Base-by-base conservation (phyloP, 2,329 filamentous ascomycete genomes). In the Dichotomopilus funicola region DNA sequence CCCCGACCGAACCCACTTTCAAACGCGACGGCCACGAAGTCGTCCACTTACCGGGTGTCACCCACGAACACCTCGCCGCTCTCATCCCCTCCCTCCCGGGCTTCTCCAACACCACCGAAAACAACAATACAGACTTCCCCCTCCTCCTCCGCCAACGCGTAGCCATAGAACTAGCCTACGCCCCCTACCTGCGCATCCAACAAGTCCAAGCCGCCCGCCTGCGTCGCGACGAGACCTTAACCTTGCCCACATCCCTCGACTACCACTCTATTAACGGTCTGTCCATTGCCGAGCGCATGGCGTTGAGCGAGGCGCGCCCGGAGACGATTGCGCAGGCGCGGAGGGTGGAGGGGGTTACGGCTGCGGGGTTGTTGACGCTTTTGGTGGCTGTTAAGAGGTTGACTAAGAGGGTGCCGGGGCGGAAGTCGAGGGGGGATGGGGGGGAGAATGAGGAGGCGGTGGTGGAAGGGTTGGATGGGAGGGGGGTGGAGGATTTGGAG, bases 281-380 rank as follows among this genome's bases (percentile, higher is more conserved):
- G 51, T 91, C 88, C 54, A 80, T 83, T 40, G 91, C 89, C 56
- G 94, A 97, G 74, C 86, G 82, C 70, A 78, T 82, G 34, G 79
- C 86, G 4, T 75, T 99, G 38, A 79, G 81, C 56, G 74, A 77
- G 2, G 87, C 89, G 1, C 76, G 82, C 51, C 94, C 94, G 0
- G 89, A 95, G 71, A 95, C 83, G 58, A 77, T 99, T 27, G 92
- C 89, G 0, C 94, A 96, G 78, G 92, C 92, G 36, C 79, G 90
- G 49, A 76, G 94, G 11, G 82, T 96, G 9, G 94, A 99, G 71
- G 92, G 92, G 4, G 75, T 87, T 59, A 86, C 83, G 19, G 82
- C 83, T 0, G 74, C 79, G 0, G 83, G 81, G 0, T 79, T 78
- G 55, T 66, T 86, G 44, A 72, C 81, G 53, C 67, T 94, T 59